Conservation (phyloP, 805 yeast genomes). For the Huiozyma naganishii region DNA sequence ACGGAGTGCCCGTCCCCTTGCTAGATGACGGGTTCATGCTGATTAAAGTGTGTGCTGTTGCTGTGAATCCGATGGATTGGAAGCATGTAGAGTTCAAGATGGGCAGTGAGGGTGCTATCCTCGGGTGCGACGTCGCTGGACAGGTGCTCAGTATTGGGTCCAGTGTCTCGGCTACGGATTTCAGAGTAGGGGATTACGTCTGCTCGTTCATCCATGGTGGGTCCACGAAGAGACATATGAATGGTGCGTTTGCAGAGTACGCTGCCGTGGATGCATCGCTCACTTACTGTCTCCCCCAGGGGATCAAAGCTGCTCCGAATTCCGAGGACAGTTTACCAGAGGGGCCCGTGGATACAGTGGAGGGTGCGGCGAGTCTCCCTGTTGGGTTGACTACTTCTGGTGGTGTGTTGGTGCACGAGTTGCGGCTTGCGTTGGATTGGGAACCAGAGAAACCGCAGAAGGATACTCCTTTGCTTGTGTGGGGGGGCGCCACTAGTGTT, state of each 20-base stretch:
- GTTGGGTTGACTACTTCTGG: slow-evolving; percentile 43
- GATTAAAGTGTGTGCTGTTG: slow-evolving; percentile 45
- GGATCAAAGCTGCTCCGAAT: slow-evolving; percentile 3
- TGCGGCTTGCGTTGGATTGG: slow-evolving; percentile 16
- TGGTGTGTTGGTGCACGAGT: slow-evolving; percentile 26
- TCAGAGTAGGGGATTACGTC: slow-evolving; percentile 44
- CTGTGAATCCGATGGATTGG: slow-evolving; percentile 64
- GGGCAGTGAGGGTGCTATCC: slow-evolving; percentile 37
- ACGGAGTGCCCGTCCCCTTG: slow-evolving; percentile 25
- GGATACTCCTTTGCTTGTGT: slow-evolving; percentile 37
- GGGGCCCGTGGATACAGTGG: slow-evolving; percentile 37
- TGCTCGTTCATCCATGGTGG: slow-evolving; percentile 47
- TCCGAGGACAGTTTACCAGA: slow-evolving; percentile 9
- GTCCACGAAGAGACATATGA: slow-evolving; percentile 28
- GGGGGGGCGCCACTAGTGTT: slow-evolving; percentile 64
- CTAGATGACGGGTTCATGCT: slow-evolving; percentile 31
- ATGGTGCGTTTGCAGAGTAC: slow-evolving; percentile 55
- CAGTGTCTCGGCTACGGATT: slow-evolving; percentile 23
- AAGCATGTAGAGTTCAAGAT: slow-evolving; percentile 37
- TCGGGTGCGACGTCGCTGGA: slow-evolving; percentile 57
- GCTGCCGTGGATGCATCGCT: slow-evolving; percentile 28
- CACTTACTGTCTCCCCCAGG: slow-evolving; percentile 11
- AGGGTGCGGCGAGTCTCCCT: slow-evolving; percentile 54
- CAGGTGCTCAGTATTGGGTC: slow-evolving; percentile 40
- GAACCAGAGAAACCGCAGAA: slow-evolving; percentile 19